Conservation (phyloP, 345 rosid species). For the Pseudoturritis turrita region DNA sequence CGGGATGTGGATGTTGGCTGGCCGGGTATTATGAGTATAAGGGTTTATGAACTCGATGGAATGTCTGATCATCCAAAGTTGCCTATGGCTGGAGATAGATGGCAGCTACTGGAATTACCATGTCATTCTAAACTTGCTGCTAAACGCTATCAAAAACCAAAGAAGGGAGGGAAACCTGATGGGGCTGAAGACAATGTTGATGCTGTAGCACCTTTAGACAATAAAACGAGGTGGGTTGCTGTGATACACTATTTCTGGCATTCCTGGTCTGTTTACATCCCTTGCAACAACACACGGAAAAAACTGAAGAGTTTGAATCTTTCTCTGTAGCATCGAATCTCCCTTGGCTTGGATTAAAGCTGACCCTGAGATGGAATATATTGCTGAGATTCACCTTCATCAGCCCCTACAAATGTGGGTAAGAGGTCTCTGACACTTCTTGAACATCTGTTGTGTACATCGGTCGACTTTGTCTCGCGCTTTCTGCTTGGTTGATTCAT, state of each 20-base stretch:
- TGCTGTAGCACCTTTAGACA: slow-evolving; percentile 46
- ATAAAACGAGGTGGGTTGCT: slow-evolving; percentile 64
- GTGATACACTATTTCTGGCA: background rate
- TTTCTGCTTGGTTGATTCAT: slow-evolving; percentile 16
- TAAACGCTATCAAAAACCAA: slow-evolving; percentile 89
- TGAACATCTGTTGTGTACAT: slow-evolving; percentile 6
- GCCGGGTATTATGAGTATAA: slow-evolving; percentile 98
- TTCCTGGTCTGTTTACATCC: slow-evolving; percentile 18
- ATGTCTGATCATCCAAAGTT: slow-evolving; percentile 94
- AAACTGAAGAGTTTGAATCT: slow-evolving; percentile 8
- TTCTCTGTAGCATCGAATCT: slow-evolving; percentile 73
- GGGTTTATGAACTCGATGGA: slow-evolving; percentile 92
- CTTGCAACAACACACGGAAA: slow-evolving; percentile 20
- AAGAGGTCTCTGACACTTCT: slow-evolving; percentile 35
- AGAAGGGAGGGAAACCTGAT: slow-evolving; percentile 90
- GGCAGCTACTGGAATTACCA: slow-evolving; percentile 95
- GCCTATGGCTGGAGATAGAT: slow-evolving; percentile 89
- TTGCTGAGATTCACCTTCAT: slow-evolving; percentile 90
- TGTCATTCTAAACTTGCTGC: slow-evolving; percentile 95
- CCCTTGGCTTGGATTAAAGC: slow-evolving; percentile 95
- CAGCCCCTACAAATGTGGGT: slow-evolving; percentile 99
- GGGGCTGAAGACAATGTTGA: slow-evolving; percentile 91
- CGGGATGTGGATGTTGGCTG: slow-evolving; percentile 88
- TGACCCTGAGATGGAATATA: slow-evolving; percentile 98
- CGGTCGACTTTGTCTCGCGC: slow-evolving; percentile 6